Evolutionary conservation across 176 grass and related monocot genomes (phyloP).

Genomic region (Chrysopogon serrulatus): DNA sequence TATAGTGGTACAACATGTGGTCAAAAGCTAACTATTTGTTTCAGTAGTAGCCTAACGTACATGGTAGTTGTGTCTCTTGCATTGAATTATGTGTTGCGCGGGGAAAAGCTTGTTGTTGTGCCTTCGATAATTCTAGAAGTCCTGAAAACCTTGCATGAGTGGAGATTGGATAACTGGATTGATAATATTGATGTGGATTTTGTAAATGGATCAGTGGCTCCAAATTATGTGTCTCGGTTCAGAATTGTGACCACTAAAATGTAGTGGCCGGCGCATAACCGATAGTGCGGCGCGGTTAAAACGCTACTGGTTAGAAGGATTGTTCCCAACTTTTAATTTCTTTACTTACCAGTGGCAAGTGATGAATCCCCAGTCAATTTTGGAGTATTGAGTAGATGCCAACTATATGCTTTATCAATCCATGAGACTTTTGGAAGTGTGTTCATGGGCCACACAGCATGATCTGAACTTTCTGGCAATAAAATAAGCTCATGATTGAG

Average conservation of each 20-base stretch:
- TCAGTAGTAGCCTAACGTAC: too few relatives aligned
- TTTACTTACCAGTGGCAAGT: not conserved
- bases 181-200: not conserved
- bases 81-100: not conserved
- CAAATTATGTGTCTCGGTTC: not conserved
- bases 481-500: not conserved
- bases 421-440: not conserved
- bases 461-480: not conserved
- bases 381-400: not conserved
- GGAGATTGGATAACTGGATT: not conserved
- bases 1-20: too few relatives aligned
- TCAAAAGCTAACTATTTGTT: too few relatives aligned
- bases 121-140: not conserved
- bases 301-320: not conserved
- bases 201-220: not conserved
- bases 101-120: not conserved
- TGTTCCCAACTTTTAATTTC: not conserved
- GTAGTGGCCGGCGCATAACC: not conserved
- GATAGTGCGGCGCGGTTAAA: not conserved
- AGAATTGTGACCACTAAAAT: slow-evolving; percentile 6
- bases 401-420: not conserved
- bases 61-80: not conserved
- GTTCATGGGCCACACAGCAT: not conserved
- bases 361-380: not conserved
- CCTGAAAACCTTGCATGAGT: not conserved